Evolutionary conservation across 2,329 filamentous ascomycete genomes (phyloP).

Genomic region (Claviceps sp.): DNA sequence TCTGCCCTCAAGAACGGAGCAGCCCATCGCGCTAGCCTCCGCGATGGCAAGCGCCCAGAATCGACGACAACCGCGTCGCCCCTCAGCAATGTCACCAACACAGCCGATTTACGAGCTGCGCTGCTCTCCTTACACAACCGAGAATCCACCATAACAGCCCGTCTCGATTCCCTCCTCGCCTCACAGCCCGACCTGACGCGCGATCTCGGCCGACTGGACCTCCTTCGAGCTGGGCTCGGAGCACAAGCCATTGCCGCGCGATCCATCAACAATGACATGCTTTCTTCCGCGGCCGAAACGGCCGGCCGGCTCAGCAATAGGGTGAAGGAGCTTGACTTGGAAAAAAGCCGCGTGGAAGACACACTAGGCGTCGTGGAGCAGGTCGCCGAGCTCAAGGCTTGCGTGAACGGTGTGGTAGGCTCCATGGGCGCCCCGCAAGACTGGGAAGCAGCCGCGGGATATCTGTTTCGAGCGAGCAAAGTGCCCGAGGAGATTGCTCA

Average conservation of each 20-base stretch:
- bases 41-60: constrained; percentile 16
- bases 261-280: constrained; percentile 78
- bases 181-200: constrained; percentile 79
- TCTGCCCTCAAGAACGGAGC: constrained; percentile 33
- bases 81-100: constrained; percentile 58
- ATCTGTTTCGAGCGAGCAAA: constrained; percentile 69
- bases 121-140: constrained; percentile 62
- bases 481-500: constrained; percentile 70
- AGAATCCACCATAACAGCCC: constrained; percentile 60
- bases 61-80: constrained; percentile 13
- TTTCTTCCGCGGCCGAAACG: constrained; percentile 72
- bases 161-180: constrained; percentile 62
- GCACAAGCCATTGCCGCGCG: constrained; percentile 76
- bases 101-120: constrained; percentile 67
- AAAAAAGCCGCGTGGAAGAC: constrained; percentile 82
- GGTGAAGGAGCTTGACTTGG: constrained; percentile 76
- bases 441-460: constrained; percentile 92
- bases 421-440: constrained; percentile 97
- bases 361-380: constrained; percentile 89
- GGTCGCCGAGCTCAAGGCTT: constrained; percentile 92
- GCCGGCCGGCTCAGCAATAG: constrained; percentile 75
- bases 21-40: constrained; percentile 19
- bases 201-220: constrained; percentile 75
- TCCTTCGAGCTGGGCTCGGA: constrained; percentile 77
- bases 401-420: constrained; percentile 83